Base-by-base conservation (phyloP, 257 asterid genomes). In the Ballota nigra region DNA sequence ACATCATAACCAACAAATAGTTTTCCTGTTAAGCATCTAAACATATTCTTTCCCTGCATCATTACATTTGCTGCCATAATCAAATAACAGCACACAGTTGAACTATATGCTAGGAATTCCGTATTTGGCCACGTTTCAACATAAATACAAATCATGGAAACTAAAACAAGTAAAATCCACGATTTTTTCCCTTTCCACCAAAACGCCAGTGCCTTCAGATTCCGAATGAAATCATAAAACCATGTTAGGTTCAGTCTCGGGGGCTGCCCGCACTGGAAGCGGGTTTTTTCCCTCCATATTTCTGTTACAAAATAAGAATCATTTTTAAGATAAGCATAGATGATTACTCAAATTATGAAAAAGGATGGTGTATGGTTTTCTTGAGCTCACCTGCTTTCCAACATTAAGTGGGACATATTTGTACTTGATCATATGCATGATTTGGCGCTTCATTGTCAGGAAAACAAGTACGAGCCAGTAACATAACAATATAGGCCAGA, bases 371-470 rank as follows among this genome's bases (percentile, higher is more conserved):
- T 5, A 16, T 18, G 15, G 15, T 19, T 20, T 24, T 71, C 20
- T 15, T 2, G 61, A 71, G 72, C 68, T 70, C 68, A 90, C 98
- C 97, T 92, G 97, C 73, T 92, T 92, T 33, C 98, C 98, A 31
- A 86, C 66, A 79, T 76, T 92, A 70, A 92, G 87, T 3, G 98
- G 98, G 53, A 92, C 66, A 68, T 92, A 92, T 78, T 65, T 92
- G 86, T 90, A 88, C 80, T 92, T 92, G 59, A 92, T 77, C 98
- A 92, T 92, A 86, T 92, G 98, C 85, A 84, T 75, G 78, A 90
- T 87, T 79, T 90, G 98, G 60, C 97, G 90, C 83, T 86, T 92
- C 98, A 92, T 90, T 34, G 98, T 92, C 24, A 92, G 92, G 69
- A 80, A 84, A 62, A 92, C 84, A 70, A 92, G 92, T n/a, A 90